A percentile compares a stretch with the other conserved stretches of the same genome.
phyloP scores from a whole-genome alignment of 2,329 filamentous ascomycete genomes.

The Ophiostoma ulmi region DNA sequence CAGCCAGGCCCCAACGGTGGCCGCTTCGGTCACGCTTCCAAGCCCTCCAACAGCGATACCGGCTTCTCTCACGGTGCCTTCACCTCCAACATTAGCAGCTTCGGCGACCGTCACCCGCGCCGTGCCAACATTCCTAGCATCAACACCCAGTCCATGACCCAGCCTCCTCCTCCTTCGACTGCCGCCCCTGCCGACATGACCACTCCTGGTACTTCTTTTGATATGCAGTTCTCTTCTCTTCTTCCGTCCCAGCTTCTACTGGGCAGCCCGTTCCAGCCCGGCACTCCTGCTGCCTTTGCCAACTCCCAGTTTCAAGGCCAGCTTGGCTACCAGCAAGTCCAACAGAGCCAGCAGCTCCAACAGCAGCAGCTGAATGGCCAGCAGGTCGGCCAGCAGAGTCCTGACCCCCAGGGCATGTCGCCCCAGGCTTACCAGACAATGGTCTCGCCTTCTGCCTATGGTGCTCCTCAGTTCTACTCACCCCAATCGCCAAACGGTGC shows the following conservation, averaged over 20 bases:
- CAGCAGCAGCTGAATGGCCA: constrained; percentile 64
- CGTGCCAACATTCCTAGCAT: constrained; percentile 84
- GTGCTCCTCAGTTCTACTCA: constrained; percentile 72
- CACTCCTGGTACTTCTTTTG: constrained; percentile 81
- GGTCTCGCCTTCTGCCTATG: constrained; percentile 78
- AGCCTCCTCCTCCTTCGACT: constrained; percentile 36
- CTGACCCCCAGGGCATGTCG: constrained; percentile 71
- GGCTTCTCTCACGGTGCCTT: constrained; percentile 93
- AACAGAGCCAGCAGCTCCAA: constrained; percentile 54
- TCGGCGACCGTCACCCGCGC: constrained; percentile 80
- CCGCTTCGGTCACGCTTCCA: constrained; percentile 70
- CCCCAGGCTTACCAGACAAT: constrained; percentile 79
- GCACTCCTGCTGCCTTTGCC: constrained; percentile 81
- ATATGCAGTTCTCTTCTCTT: constrained; percentile 98
- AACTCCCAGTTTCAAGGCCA: constrained; percentile 89
- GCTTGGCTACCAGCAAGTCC: constrained; percentile 65
- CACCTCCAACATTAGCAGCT: constrained; percentile 77
- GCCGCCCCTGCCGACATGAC: constrained; percentile 64
- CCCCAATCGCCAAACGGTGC: constrained; percentile 80
- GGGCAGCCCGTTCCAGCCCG: constrained; percentile 93
- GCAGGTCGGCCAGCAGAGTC: constrained; percentile 60
- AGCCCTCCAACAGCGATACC: constrained; percentile 76
- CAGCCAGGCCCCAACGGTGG: constrained; percentile 53
- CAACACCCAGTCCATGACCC: constrained; percentile 69
- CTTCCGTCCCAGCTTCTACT: constrained; percentile 91